These are phyloP conservation scores for Colletotrichum sansevieriae DNA, from an alignment of 2,329 filamentous ascomycete genomes.

Conservation along the genomic window DNA sequence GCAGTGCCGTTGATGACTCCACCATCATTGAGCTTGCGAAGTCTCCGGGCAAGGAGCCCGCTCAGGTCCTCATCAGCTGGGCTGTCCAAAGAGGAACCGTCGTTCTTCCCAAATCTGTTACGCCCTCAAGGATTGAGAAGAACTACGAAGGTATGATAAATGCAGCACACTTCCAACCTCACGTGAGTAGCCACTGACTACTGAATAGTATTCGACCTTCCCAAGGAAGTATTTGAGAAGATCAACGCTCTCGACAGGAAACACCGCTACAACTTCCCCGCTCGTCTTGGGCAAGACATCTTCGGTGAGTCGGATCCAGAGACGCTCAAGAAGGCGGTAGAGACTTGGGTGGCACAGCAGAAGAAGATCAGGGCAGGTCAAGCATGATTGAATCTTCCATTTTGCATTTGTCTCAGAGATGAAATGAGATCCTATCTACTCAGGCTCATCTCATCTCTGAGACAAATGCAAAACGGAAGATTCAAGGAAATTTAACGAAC, in stretches of 20 bases:
- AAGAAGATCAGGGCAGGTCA: conserved; percentile 46
- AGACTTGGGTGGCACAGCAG: conserved; percentile 52
- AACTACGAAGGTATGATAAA: conserved; percentile 53
- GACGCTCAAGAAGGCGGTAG: conserved; percentile 51
- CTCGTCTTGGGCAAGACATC: conserved; percentile 57
- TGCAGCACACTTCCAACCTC: background rate
- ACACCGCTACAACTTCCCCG: conserved; percentile 59
- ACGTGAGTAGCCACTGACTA: conserved; percentile 4
- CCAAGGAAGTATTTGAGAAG: conserved; percentile 52
- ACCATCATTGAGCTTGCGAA: conserved; percentile 66
- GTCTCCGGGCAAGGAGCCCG: conserved; percentile 63
- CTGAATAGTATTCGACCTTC: conserved; percentile 49
- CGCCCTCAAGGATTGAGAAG: conserved; percentile 61
- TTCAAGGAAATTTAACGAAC: conserved; percentile 15
- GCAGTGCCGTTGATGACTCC: conserved; percentile 62
- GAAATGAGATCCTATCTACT: too few relatives aligned
- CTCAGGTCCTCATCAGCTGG: conserved; percentile 67
- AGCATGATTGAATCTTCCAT: background rate
- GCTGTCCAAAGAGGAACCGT: conserved; percentile 65
- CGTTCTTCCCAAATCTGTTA: conserved; percentile 68
- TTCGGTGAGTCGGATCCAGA: conserved; percentile 57
- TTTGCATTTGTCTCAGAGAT: background rate
- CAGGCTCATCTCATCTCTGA: too few relatives aligned
- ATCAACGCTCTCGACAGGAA: conserved; percentile 55
- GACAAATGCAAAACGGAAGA: background rate